Evolutionary conservation across 345 rosid species (phyloP).

Genomic region (Salix viminalis): DNA sequence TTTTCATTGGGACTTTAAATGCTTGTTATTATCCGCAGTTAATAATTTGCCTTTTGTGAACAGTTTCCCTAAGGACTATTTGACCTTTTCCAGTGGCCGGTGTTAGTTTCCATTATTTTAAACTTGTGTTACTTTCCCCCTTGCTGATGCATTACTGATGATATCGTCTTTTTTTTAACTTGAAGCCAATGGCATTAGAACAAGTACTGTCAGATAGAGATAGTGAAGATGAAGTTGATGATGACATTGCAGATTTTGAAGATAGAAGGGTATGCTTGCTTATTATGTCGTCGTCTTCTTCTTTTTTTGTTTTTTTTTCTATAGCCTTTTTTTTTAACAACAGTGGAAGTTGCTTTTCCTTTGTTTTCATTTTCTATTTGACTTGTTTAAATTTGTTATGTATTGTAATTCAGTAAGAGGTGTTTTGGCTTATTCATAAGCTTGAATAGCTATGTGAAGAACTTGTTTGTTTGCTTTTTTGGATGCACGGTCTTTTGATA

Average conservation of each 20-base stretch:
- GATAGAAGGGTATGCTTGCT: slow-evolving; percentile 77
- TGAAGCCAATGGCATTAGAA: slow-evolving; percentile 83
- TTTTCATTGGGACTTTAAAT: neutral
- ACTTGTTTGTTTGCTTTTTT: neutral
- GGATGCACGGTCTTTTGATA: neutral
- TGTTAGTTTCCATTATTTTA: neutral
- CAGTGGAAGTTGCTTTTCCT: neutral
- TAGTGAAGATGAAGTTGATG: slow-evolving; percentile 97
- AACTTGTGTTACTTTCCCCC: neutral
- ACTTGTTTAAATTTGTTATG: neutral
- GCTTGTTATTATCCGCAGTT: neutral
- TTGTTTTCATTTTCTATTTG: neutral
- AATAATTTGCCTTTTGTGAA: neutral
- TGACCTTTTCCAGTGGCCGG: neutral
- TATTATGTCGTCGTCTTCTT: neutral
- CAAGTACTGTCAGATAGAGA: slow-evolving; percentile 90
- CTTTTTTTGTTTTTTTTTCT: neutral
- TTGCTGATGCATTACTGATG: neutral
- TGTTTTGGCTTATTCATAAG: neutral
- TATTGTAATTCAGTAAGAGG: neutral
- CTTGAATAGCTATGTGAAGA: neutral
- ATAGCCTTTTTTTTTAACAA: neutral
- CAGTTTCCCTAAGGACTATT: neutral
- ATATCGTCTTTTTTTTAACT: neutral
- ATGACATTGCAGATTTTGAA: slow-evolving; percentile 97